These are phyloP conservation scores for Porcisia deanei DNA, from an alignment of 208 protist species.

Conservation along the genomic window DNA sequence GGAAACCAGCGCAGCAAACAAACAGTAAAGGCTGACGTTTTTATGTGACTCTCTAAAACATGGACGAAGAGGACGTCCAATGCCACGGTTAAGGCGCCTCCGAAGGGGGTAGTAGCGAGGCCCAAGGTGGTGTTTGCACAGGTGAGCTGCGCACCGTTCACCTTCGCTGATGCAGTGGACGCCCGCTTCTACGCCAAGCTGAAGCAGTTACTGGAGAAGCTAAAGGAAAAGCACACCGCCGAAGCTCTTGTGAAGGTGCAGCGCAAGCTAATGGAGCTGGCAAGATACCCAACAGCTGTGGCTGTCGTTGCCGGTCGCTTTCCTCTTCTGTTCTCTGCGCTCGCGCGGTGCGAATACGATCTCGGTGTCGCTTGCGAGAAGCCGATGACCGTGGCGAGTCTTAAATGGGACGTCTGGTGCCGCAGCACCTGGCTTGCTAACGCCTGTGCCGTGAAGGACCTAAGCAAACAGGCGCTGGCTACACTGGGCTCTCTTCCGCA, in stretches of 20 bases:
- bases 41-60: not conserved
- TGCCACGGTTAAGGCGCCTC: not conserved
- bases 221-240: slow-evolving; percentile 3
- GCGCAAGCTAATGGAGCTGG: slow-evolving; percentile 11
- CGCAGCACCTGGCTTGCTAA: slow-evolving; percentile 33
- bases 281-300: slow-evolving; percentile 20
- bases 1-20: no score
- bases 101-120: not conserved
- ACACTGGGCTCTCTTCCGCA: slow-evolving; percentile 11
- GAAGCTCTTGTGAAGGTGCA: slow-evolving; percentile 11
- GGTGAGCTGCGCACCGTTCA: slow-evolving; percentile 24
- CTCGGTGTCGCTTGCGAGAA: not conserved
- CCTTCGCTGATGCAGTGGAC: slow-evolving; percentile 20
- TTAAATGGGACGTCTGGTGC: slow-evolving; percentile 30
- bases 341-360: not conserved
- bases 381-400: slow-evolving; percentile 11
- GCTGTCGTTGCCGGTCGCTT: slow-evolving; percentile 27
- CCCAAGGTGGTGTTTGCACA: slow-evolving; percentile 5
- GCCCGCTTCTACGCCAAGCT: slow-evolving; percentile 19
- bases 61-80: not conserved
- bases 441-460: slow-evolving; percentile 30
- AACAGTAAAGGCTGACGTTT: no score
- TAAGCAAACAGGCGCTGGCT: slow-evolving; percentile 13
- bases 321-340: slow-evolving; percentile 23
- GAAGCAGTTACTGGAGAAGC: slow-evolving; percentile 15